These are phyloP conservation scores for Geotrichum candidum DNA, from an alignment of 1,139 yeast species.

Conservation along the genomic window DNA sequence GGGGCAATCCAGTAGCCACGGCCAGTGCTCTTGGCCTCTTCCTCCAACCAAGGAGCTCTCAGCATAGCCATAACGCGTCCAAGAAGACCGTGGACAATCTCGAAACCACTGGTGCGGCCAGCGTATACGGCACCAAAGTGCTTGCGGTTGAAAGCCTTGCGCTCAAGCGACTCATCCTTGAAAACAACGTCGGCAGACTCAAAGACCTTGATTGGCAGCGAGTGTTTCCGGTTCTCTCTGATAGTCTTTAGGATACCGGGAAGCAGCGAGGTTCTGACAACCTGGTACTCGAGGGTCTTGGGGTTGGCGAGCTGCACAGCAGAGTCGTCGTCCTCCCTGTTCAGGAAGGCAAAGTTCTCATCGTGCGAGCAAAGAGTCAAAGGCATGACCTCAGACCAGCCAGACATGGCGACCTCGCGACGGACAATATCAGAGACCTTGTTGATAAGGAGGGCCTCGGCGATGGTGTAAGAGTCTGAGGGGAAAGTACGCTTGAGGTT, in stretches of 20 bases:
- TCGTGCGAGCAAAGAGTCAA: conserved; percentile 93
- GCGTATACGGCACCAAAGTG: conserved; percentile 93
- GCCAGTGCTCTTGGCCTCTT: conserved; percentile 39
- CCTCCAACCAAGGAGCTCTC: conserved; percentile 71
- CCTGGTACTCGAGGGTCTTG: conserved; percentile 94
- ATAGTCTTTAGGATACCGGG: conserved; percentile 96
- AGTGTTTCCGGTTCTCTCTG: conserved; percentile 91
- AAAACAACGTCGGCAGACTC: conserved; percentile 93
- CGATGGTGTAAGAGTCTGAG: conserved; percentile 70
- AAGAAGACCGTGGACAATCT: conserved; percentile 85
- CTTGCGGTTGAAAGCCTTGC: conserved; percentile 88
- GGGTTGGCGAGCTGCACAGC: conserved; percentile 95
- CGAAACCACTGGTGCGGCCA: conserved; percentile 94
- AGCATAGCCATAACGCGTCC: conserved; percentile 96
- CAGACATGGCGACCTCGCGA: conserved; percentile 86
- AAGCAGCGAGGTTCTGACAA: conserved; percentile 86
- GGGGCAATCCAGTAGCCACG: conserved; percentile 57
- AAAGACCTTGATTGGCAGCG: conserved; percentile 89
- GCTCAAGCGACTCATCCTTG: conserved; percentile 72
- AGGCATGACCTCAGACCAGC: conserved; percentile 95
- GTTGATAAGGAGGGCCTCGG: conserved; percentile 84
- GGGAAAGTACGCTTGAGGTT: conserved; percentile 80
- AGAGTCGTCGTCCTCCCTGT: conserved; percentile 63
- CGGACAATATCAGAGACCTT: conserved; percentile 88
- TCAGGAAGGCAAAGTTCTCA: conserved; percentile 86